Evolutionary conservation across 352 stramenopile species (phyloP).

Genomic region (Pythium pyrilobum): DNA sequence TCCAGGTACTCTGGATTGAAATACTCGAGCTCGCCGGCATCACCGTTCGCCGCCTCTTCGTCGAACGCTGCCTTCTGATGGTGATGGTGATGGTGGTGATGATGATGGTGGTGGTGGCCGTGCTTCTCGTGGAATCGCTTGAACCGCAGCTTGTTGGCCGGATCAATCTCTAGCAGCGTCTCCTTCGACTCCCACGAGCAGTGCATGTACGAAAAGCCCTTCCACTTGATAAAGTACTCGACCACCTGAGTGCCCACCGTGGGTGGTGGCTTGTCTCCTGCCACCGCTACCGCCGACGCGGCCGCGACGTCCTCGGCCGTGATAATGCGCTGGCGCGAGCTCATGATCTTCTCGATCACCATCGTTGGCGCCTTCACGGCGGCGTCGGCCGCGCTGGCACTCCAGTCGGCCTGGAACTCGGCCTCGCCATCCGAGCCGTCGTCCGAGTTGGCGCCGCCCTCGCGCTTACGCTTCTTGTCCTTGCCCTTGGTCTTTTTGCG

Average conservation of each 20-base stretch:
- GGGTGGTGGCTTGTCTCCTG: conserved; percentile 20
- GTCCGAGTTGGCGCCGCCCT: neutral
- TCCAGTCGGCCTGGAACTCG: conserved; percentile 14
- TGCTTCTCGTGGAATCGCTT: conserved; percentile 88
- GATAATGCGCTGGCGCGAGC: conserved; percentile 44
- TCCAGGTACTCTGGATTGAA: conserved; percentile 90
- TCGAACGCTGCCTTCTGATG: conserved; percentile 26
- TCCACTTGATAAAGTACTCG: conserved; percentile 91
- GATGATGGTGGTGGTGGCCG: conserved; percentile 27
- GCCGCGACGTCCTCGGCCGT: conserved; percentile 11
- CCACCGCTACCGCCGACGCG: conserved; percentile 19
- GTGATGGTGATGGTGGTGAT: conserved; percentile 38
- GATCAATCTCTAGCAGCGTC: conserved; percentile 70
- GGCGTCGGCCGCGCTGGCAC: neutral
- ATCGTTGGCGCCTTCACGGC: conserved; percentile 30
- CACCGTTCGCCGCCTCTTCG: conserved; percentile 10
- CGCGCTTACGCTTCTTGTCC: conserved; percentile 21
- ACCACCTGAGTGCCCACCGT: conserved; percentile 18
- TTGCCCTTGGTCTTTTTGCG: conserved; percentile 21
- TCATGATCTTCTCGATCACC: conserved; percentile 90
- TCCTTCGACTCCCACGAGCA: conserved; percentile 79
- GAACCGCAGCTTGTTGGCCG: conserved; percentile 81
- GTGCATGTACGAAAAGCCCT: conserved; percentile 87
- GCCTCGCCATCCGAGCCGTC: conserved; percentile 11
- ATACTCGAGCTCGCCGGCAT: conserved; percentile 64